Evolutionary conservation across 768 basidiomycete genomes (phyloP), one percentile per base, ranked within the genome.

Genomic region (Imleria badia): DNA sequence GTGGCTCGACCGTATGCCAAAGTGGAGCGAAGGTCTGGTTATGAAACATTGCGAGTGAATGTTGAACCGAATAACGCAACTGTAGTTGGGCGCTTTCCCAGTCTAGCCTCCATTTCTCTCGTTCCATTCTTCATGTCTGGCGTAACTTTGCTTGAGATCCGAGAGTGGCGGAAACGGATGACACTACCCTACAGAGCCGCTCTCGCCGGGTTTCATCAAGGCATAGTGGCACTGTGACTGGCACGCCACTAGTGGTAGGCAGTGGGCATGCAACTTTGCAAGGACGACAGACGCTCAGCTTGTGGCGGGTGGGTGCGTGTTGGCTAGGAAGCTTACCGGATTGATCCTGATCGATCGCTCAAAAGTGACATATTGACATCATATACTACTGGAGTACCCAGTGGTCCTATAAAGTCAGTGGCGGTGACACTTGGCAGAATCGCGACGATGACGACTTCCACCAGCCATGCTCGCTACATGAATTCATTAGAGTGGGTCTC

Each of bases 231-330:
- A 6, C 26, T 26, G 26, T 6, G 26, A 26, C 26, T 26, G 26
- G 26, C 26, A 26, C 26, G 26, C 26, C 26, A 6, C 26, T 26
- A 26, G 26, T 26, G 26, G 26, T 26, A 26, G 26, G 26, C 26
- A 26, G 26, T 26, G 14, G 20, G 23, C 41, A 19, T 45, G 31
- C 41, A 20, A 22, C 43, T 48, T 19, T 29, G 49, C 29, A 23
- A n/a, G 31, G 22, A 23, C 4, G n/a, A 14, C 40, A 22, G 29
- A 30, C 23, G 17, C 1, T 7, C 20, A 26, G 11, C 11, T 42
- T 33, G 51, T 55, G 39, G 52, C 38, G 31, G 34, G 52, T 23
- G 54, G 41, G 20, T 19, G 51, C 5, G 31, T 6, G 51, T 41
- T 54, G 41, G 41, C 26, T 14, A 15, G 36, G 33, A 53, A 20